A percentile compares a stretch with the other conserved stretches of the same genome.
These are phyloP conservation scores for Daldinia vernicosa DNA, from an alignment of 495 filamentous ascomycete genomes.

Conservation along the genomic window DNA sequence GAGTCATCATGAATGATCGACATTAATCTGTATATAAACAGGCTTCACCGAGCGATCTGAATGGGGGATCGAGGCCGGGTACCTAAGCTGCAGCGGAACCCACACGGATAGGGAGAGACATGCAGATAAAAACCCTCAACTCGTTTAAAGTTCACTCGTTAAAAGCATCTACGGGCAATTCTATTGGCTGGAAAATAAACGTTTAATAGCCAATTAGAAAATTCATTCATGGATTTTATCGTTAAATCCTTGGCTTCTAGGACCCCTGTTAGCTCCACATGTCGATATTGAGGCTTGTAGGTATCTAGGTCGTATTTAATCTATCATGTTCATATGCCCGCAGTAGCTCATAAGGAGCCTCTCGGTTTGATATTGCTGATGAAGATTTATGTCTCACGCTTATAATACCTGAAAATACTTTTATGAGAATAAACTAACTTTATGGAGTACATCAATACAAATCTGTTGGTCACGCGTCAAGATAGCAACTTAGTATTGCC, in stretches of 20 bases:
- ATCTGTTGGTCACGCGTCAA: not conserved
- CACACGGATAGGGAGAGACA: slow-evolving; percentile 43
- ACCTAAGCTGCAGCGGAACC: slow-evolving; percentile 13
- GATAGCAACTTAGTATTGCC: not conserved
- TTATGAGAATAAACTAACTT: not conserved
- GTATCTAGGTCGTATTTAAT: not conserved
- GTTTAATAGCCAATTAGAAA: slow-evolving; percentile 37
- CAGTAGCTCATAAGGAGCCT: not conserved
- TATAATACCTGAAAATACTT: not conserved
- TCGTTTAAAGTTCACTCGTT: slow-evolving; percentile 15
- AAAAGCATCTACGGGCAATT: not conserved
- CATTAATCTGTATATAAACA: slow-evolving; percentile 14
- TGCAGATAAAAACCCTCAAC: slow-evolving; percentile 32
- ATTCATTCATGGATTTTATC: slow-evolving; percentile 27
- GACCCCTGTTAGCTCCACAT: slow-evolving; percentile 22
- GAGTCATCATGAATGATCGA: slow-evolving; percentile 20
- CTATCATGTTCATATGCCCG: not conserved
- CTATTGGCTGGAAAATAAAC: slow-evolving; percentile 36
- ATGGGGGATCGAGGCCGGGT: slow-evolving; percentile 23
- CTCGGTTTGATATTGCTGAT: not conserved
- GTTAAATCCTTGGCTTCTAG: slow-evolving; percentile 27
- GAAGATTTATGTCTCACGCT: not conserved
- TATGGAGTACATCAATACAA: not conserved
- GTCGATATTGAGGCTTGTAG: not conserved
- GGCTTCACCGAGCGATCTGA: slow-evolving; percentile 37